These are phyloP conservation scores for Plenodomus biglobosus DNA, from an alignment of 2,329 filamentous ascomycete genomes.

Conservation along the genomic window DNA sequence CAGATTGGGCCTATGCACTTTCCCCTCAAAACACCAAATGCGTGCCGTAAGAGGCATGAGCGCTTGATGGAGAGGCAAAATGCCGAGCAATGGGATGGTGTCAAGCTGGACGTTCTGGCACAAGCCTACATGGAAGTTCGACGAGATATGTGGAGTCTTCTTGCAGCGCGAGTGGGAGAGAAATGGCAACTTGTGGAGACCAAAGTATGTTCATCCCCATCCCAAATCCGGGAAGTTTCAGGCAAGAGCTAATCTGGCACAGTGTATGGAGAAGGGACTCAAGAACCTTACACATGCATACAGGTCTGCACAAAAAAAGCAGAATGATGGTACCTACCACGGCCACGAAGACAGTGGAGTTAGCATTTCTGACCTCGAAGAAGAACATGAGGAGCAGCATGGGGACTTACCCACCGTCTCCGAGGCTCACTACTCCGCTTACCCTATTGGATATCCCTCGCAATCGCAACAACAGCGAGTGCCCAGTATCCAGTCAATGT, in stretches of 20 bases:
- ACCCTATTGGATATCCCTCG: conserved; percentile 20
- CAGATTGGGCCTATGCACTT: conserved; percentile 78
- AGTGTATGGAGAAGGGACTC: conserved; percentile 83
- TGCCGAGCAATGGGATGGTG: conserved; percentile 75
- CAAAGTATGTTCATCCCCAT: conserved; percentile 59
- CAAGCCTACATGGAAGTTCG: conserved; percentile 78
- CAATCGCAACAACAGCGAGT: conserved; percentile 33
- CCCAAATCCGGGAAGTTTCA: neutral
- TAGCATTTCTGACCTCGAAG: conserved; percentile 56
- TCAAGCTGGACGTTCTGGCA: conserved; percentile 73
- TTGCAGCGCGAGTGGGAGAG: conserved; percentile 64
- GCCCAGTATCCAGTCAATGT: conserved; percentile 46
- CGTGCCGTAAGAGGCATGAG: conserved; percentile 87
- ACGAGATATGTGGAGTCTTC: conserved; percentile 76
- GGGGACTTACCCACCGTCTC: conserved; percentile 28
- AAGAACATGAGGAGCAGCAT: conserved; percentile 43
- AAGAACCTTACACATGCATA: conserved; percentile 75
- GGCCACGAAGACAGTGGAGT: conserved; percentile 69
- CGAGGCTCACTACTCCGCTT: conserved; percentile 22
- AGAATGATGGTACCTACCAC: conserved; percentile 50
- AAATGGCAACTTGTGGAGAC: conserved; percentile 71
- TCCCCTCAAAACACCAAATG: conserved; percentile 74
- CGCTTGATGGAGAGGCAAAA: conserved; percentile 74
- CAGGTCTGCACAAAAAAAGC: conserved; percentile 66
- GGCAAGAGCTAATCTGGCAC: conserved; percentile 14